Conservation (phyloP, 352 stramenopile species). For the Peronospora farinosa region DNA sequence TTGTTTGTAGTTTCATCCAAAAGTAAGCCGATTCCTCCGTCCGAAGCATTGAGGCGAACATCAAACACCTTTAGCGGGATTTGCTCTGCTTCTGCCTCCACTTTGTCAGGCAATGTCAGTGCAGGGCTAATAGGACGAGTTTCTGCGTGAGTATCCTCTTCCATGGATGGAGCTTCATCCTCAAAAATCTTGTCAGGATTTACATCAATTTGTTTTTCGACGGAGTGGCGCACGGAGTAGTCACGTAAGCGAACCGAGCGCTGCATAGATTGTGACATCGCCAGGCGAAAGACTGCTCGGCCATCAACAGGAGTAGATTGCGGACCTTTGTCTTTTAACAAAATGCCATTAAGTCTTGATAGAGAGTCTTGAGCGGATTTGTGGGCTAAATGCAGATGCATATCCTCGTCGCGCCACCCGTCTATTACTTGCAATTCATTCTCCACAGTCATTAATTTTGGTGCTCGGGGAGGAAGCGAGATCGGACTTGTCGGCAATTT, state of each 20-base stretch:
- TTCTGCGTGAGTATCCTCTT: slow-evolving; percentile 4
- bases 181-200: slow-evolving; percentile 69
- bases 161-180: slow-evolving; percentile 24
- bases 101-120: slow-evolving; percentile 3
- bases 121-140: not conserved
- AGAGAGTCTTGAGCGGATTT: slow-evolving; percentile 59
- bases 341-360: slow-evolving; percentile 53
- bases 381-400: slow-evolving; percentile 48
- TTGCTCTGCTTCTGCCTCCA: slow-evolving; percentile 4
- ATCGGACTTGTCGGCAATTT: slow-evolving; percentile 47
- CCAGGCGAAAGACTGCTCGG: slow-evolving; percentile 24
- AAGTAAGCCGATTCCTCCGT: slow-evolving; percentile 66
- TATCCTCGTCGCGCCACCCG: slow-evolving; percentile 45
- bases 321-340: slow-evolving; percentile 35
- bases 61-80: slow-evolving; percentile 40
- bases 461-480: slow-evolving; percentile 22
- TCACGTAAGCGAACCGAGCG: slow-evolving; percentile 49
- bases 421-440: slow-evolving; percentile 11
- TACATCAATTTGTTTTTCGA: slow-evolving; percentile 37
- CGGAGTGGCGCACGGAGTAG: slow-evolving; percentile 39
- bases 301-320: slow-evolving; percentile 23
- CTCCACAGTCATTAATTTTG: slow-evolving; percentile 23
- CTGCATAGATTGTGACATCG: slow-evolving; percentile 61
- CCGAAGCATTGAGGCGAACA: slow-evolving; percentile 51
- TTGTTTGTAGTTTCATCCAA: slow-evolving; percentile 31